Conservation (phyloP, 2,329 filamentous ascomycete genomes). For the Phoma herbarum region DNA sequence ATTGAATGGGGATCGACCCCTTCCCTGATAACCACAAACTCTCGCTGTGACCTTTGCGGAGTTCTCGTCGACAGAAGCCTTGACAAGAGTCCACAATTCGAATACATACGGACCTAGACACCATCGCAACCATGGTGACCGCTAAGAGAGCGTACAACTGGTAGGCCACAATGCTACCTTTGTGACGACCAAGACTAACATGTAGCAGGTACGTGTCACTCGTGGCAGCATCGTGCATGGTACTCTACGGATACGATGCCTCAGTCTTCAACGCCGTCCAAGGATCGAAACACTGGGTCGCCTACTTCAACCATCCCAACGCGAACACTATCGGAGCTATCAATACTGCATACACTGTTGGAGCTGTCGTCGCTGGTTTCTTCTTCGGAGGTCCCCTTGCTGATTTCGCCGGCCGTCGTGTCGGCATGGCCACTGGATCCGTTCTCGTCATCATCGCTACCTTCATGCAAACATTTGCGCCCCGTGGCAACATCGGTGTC, state of each 20-base stretch:
- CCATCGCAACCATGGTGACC: constrained; percentile 44
- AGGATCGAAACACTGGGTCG: constrained; percentile 71
- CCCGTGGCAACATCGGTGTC: constrained; percentile 64
- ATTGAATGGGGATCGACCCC: constrained; percentile 16
- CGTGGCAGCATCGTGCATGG: constrained; percentile 77
- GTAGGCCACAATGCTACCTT: constrained; percentile 33
- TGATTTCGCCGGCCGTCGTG: constrained; percentile 68
- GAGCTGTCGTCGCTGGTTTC: constrained; percentile 74
- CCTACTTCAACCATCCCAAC: constrained; percentile 65
- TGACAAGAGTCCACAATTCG: constrained; percentile 15
- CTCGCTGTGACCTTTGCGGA: constrained; percentile 31
- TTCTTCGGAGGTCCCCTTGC: constrained; percentile 72
- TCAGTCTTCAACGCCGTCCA: constrained; percentile 78
- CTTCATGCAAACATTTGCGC: constrained; percentile 73
- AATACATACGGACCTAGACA: constrained; percentile 4
- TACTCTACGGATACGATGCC: constrained; percentile 77
- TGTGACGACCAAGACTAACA: constrained; percentile 16
- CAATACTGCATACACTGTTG: constrained; percentile 76
- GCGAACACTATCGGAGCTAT: constrained; percentile 63
- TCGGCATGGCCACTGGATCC: constrained; percentile 72
- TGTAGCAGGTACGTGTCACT: constrained; percentile 69
- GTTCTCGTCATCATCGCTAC: constrained; percentile 72
- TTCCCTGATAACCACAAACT: constrained; percentile 24
- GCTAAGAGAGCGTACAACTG: constrained; percentile 58
- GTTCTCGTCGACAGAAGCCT: constrained; percentile 18